phyloP scores from a whole-genome alignment of 1,284 basidiomycete species.

The Puccinia brachypodii region DNA sequence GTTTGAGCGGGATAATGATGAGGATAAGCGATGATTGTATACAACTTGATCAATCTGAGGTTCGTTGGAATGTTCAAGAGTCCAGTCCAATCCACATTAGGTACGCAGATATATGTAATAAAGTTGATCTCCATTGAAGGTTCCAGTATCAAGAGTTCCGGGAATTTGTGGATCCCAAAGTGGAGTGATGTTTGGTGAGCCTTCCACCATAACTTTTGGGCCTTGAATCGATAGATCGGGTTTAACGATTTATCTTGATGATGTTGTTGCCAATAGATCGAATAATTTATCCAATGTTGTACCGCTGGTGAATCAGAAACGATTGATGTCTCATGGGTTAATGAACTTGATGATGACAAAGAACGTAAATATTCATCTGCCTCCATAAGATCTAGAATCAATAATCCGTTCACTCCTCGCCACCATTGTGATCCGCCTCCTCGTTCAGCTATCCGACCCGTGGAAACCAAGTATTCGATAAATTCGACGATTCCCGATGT shows the following conservation, averaged over 20 bases:
- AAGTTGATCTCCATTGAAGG: constrained; percentile 19
- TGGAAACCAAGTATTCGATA: constrained; percentile 22
- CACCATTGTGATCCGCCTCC: constrained; percentile 18
- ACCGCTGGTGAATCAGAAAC: not conserved
- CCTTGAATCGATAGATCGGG: not conserved
- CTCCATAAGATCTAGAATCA: constrained; percentile 28
- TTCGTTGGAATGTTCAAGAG: constrained; percentile 18
- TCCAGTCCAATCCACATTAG: constrained; percentile 14
- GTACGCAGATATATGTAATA: constrained; percentile 10
- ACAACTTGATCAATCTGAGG: constrained; percentile 30
- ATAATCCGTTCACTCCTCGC: constrained; percentile 26
- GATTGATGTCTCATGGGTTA: not conserved
- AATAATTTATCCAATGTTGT: constrained; percentile 17
- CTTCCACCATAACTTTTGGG: constrained; percentile 22
- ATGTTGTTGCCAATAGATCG: not conserved
- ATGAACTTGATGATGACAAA: no score
- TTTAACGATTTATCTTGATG: not conserved
- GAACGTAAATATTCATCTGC: constrained; percentile 14
- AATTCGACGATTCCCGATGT: constrained; percentile 26
- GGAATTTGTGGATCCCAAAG: constrained; percentile 4
- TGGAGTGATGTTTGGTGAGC: constrained; percentile 35
- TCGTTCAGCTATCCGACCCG: constrained; percentile 11
- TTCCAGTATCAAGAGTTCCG: constrained; percentile 12
- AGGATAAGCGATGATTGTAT: constrained; percentile 13
- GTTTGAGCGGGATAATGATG: constrained; percentile 3